Evolutionary conservation across 495 filamentous ascomycete species (phyloP).

Genomic region (Acidomyces sp.): DNA sequence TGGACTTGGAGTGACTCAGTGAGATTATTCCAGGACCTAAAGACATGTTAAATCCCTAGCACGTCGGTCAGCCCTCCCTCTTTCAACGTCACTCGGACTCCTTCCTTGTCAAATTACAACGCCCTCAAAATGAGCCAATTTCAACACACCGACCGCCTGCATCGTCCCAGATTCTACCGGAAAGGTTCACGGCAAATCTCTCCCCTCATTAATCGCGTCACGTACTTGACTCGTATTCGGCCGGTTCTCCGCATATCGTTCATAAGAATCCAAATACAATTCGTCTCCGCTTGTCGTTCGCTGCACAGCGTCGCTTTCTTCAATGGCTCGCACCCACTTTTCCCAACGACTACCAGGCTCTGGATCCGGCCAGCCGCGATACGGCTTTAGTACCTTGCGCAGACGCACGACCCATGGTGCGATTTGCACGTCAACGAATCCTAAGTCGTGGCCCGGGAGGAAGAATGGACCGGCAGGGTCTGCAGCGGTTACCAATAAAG

Average conservation of each 20-base stretch:
- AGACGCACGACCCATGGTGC: constrained; percentile 80
- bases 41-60: too few species aligned
- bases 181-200: constrained; percentile 20
- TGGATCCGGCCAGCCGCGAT: constrained; percentile 66
- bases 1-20: too few species aligned
- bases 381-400: constrained; percentile 60
- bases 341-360: constrained; percentile 57
- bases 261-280: constrained; percentile 30
- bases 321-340: constrained; percentile 70
- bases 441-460: constrained; percentile 14
- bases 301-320: constrained; percentile 56
- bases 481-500: constrained; percentile 58
- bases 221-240: constrained; percentile 25
- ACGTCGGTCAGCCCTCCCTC: too few species aligned
- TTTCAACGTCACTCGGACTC: too few species aligned
- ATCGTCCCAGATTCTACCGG: too few species aligned
- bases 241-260: constrained; percentile 27
- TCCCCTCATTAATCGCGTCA: constrained; percentile 23
- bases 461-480: constrained; percentile 49
- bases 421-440: constrained; percentile 55
- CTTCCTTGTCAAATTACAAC: too few species aligned
- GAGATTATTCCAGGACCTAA: too few species aligned
- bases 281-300: constrained; percentile 64
- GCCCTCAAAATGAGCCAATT: too few species aligned
- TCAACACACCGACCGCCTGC: too few species aligned